phyloP scores from a whole-genome alignment of 148 eudicot genomes.

The Spergularia bocconei region DNA sequence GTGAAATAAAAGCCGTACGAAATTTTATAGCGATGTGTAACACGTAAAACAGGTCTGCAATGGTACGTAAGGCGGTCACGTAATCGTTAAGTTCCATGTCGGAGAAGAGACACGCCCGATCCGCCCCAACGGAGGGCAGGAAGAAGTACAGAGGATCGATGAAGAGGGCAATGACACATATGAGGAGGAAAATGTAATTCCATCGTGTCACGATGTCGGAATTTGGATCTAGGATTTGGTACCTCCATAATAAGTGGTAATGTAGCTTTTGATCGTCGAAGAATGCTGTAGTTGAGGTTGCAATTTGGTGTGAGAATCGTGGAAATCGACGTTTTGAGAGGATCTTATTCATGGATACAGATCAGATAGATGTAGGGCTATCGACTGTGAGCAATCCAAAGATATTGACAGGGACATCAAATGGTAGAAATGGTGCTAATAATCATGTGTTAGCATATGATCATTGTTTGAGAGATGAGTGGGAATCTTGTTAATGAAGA shows the following conservation, averaged over 20 bases:
- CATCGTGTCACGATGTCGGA: conserved; percentile 36
- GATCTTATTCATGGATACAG: conserved; percentile 24
- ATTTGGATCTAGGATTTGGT: conserved; percentile 44
- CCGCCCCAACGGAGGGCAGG: conserved; percentile 28
- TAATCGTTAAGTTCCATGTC: conserved; percentile 23
- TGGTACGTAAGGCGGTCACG: conserved; percentile 30
- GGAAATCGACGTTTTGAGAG: conserved; percentile 30
- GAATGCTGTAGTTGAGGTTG: conserved; percentile 18
- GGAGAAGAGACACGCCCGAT: conserved; percentile 29
- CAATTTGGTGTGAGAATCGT: conserved; percentile 25
- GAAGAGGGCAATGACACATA: conserved; percentile 39
- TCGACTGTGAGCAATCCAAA: too few relatives aligned
- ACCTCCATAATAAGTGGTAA: conserved; percentile 36
- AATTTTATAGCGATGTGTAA: conserved; percentile 39
- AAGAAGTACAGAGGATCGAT: conserved; percentile 43
- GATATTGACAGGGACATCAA: too few relatives aligned
- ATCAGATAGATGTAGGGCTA: not conserved
- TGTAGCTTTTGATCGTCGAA: conserved; percentile 33
- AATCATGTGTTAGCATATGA: too few relatives aligned
- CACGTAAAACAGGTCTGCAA: conserved; percentile 36
- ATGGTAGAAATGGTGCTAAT: too few relatives aligned
- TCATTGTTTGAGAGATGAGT: too few relatives aligned
- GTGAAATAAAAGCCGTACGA: conserved; percentile 39
- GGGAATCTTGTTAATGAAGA: too few relatives aligned
- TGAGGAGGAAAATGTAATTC: conserved; percentile 41